Evolutionary conservation across 805 yeast genomes (phyloP).

Genomic region (Starmerella sirachaensis): DNA sequence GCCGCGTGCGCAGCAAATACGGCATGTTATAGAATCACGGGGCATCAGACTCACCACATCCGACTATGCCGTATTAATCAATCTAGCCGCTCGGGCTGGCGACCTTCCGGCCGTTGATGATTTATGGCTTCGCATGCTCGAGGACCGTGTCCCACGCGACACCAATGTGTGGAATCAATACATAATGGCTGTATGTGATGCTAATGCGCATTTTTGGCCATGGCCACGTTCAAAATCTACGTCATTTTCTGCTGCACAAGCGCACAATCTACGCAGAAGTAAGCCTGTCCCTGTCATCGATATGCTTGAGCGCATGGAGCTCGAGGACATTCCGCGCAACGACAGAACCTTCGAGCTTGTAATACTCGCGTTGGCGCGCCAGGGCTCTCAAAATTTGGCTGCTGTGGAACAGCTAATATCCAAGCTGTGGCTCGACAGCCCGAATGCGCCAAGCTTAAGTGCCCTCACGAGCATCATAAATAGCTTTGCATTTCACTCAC

Average conservation of each 20-base stretch:
- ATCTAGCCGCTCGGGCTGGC: conserved; percentile 24
- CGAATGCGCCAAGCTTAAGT: conserved; percentile 15
- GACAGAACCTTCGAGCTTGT: conserved; percentile 27
- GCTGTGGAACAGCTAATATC: conserved; percentile 19
- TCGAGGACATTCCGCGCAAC: conserved; percentile 25
- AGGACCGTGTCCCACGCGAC: conserved; percentile 16
- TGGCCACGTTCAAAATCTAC: conserved; percentile 12
- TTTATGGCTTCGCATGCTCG: conserved; percentile 24
- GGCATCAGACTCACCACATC: conserved; percentile 16
- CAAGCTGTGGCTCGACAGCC: conserved; percentile 24
- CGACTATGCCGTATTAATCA: conserved; percentile 24
- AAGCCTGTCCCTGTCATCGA: neutral
- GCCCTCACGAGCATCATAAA: conserved; percentile 23
- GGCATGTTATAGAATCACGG: conserved; percentile 13
- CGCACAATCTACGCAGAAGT: neutral
- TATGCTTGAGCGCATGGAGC: conserved; percentile 12
- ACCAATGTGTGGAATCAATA: conserved; percentile 28
- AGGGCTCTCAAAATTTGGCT: conserved; percentile 18
- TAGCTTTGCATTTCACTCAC: conserved; percentile 23
- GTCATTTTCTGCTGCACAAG: neutral
- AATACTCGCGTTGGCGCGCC: conserved; percentile 26
- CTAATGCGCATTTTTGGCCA: conserved; percentile 25
- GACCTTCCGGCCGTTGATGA: conserved; percentile 17
- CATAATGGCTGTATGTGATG: conserved; percentile 26
- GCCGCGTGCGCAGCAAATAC: conserved; percentile 21